Percentiles rank a stretch among this genome's conserved stretches.
Evolutionary conservation across 2,329 filamentous ascomycete species (phyloP).

Genomic region (Diaporthe aspalathi): DNA sequence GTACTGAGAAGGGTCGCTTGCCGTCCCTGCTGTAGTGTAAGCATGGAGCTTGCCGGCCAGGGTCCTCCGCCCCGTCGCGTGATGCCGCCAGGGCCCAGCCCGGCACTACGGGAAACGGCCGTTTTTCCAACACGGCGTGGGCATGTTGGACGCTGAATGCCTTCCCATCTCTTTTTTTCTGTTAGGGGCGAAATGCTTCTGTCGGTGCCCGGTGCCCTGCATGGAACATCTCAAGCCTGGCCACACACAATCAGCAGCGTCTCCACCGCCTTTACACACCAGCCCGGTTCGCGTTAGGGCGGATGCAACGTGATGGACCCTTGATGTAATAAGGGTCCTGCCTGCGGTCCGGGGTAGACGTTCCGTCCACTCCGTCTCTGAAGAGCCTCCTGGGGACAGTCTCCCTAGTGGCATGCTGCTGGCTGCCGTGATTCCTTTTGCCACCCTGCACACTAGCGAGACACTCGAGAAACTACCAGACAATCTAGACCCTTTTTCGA

Average conservation of each 20-base stretch:
- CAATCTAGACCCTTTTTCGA: conserved; percentile 13
- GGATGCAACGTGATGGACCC: conserved; percentile 4
- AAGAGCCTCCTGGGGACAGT: background rate
- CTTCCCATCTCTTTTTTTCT: background rate
- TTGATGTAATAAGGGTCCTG: conserved; percentile 31
- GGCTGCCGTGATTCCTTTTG: background rate
- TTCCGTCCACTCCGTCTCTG: background rate
- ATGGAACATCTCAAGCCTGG: background rate
- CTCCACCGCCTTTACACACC: background rate
- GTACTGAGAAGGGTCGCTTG: too few relatives aligned
- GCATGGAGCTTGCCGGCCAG: background rate
- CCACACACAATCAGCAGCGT: background rate
- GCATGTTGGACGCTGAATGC: too few relatives aligned
- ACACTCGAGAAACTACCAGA: background rate
- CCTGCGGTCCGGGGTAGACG: conserved; percentile 9
- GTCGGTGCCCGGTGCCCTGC: background rate
- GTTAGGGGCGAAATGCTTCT: background rate
- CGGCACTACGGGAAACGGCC: background rate
- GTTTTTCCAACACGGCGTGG: background rate
- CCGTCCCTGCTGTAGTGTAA: too few relatives aligned
- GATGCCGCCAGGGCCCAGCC: background rate
- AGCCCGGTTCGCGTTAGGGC: background rate
- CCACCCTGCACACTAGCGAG: conserved; percentile 8
- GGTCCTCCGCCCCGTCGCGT: background rate
- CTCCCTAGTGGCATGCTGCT: background rate